A percentile compares a stretch with the other conserved stretches of the same genome.
Evolutionary conservation across 768 basidiomycete species (phyloP).

Genomic region (Neoboletus magnificus): DNA sequence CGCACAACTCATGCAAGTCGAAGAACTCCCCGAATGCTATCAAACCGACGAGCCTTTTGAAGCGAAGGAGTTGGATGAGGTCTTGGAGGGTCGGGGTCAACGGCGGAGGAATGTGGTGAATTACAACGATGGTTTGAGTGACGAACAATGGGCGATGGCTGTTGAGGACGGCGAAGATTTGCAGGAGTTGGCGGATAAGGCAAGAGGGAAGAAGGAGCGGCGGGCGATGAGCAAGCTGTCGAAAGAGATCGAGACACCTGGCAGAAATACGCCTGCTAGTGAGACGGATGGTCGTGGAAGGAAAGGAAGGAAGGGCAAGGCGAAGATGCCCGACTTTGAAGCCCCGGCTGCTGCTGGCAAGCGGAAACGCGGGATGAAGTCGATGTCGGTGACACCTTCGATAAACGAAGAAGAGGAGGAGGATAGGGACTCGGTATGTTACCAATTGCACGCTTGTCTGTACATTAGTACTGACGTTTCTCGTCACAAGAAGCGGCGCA

Average conservation of each 20-base stretch:
- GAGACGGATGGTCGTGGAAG: conserved; percentile 56
- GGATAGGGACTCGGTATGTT: conserved; percentile 63
- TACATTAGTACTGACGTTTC: not conserved
- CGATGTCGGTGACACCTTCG: conserved; percentile 75
- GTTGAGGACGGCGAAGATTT: conserved; percentile 81
- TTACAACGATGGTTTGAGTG: conserved; percentile 91
- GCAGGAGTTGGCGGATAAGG: conserved; percentile 65
- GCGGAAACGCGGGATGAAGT: conserved; percentile 72
- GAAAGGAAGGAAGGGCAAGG: conserved; percentile 57
- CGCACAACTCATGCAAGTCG: conserved; percentile 71
- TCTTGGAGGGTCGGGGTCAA: conserved; percentile 76
- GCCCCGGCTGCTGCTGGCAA: conserved; percentile 47
- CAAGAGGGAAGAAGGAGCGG: conserved; percentile 62
- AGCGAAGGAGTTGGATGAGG: conserved; percentile 48
- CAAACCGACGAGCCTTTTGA: conserved; percentile 83
- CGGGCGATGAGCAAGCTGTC: conserved; percentile 57
- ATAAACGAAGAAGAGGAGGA: conserved; percentile 74
- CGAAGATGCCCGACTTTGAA: conserved; percentile 55
- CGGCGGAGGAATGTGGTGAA: conserved; percentile 79
- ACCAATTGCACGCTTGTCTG: not conserved
- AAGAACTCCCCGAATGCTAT: conserved; percentile 92
- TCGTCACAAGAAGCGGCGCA: conserved; percentile 73
- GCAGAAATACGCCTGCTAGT: conserved; percentile 60
- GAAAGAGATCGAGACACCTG: conserved; percentile 57
- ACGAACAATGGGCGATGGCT: conserved; percentile 91